phyloP scores from a whole-genome alignment of 306 rosid species.

The Vachellia pachyceras region DNA sequence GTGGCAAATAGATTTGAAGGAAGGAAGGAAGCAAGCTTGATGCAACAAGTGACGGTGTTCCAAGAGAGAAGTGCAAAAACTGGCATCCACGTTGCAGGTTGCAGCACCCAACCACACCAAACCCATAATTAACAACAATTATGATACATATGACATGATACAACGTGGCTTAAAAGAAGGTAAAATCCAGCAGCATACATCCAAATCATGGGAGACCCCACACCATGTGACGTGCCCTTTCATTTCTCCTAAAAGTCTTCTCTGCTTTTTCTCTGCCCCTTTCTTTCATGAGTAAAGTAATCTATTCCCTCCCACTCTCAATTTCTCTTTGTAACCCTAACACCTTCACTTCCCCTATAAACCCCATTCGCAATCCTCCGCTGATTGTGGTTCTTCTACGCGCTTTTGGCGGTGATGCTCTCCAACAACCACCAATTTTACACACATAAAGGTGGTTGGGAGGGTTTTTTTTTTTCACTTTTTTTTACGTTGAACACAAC shows the following conservation, averaged over 20 bases:
- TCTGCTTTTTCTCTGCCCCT: background rate
- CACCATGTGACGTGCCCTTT: constrained; percentile 45
- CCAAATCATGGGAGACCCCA: constrained; percentile 17
- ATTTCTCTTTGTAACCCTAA: background rate
- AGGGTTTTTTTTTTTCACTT: too few relatives aligned
- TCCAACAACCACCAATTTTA: too few relatives aligned
- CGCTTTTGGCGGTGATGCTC: constrained; percentile 23
- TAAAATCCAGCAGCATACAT: background rate
- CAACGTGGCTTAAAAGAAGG: background rate
- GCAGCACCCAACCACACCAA: too few relatives aligned
- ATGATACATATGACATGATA: background rate
- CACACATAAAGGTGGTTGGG: constrained; percentile 37
- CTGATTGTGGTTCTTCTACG: constrained; percentile 19
- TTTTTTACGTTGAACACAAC: too few relatives aligned
- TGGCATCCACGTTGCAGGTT: too few relatives aligned
- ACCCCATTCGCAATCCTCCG: constrained; percentile 4
- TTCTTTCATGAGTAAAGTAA: background rate
- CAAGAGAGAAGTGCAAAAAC: background rate
- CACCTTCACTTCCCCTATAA: background rate
- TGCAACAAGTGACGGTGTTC: background rate
- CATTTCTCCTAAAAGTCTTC: constrained; percentile 30
- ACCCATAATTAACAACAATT: too few relatives aligned
- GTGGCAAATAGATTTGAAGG: background rate
- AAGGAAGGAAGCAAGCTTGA: background rate
- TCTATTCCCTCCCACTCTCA: background rate